Base-by-base conservation (phyloP, 2,329 filamentous ascomycete species). In the Cytospora paraplurivora region DNA sequence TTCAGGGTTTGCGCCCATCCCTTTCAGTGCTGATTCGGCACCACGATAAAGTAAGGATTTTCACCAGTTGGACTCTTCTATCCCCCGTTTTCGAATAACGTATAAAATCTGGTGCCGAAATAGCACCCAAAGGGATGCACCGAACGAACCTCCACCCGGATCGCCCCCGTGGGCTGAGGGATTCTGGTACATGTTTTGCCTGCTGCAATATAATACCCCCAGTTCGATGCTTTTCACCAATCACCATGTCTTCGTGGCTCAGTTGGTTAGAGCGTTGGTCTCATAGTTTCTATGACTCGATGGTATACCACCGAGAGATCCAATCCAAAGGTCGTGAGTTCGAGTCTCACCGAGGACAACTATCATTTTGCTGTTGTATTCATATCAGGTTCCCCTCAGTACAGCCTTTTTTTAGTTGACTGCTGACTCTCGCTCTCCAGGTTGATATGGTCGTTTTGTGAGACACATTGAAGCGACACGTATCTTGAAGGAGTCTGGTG, bases 251-350 rank as follows among this genome's bases (percentile, higher is more conserved):
- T 71, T 70, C 68, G 69, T 75, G 73, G 73, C 73, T 73, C 72
- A 75, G 73, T 73, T 73, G 73, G 73, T 74, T 75, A 75, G 72
- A 73, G 73, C 73, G 73, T 75, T 72, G 72, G 73, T 74, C 73
- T 74, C 73, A 71, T 73, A 72, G 57, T 64, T 52, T 69, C 21
- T 41, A 56, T 62, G 56, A 62, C 53, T 54, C 27, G 37, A 10
- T n/a, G n/a, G 60, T 2, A 12, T 13, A 59, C 52, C 17, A 7
- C 12, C 17, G 41, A 17, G 49, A 63, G 66, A 70, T 68, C 65
- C 67, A 68, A 75, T 76, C 72, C 77, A 78, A 78, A 66, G 64
- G 64, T 66, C 64, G 61, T 54, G 58, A 66, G 64, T 66, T 66
- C 64, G 64, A 66, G 49, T 61, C 64, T 66, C 58, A 54, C 61